Evolutionary conservation across 345 rosid genomes (phyloP).

Genomic region (Turnera subulata): DNA sequence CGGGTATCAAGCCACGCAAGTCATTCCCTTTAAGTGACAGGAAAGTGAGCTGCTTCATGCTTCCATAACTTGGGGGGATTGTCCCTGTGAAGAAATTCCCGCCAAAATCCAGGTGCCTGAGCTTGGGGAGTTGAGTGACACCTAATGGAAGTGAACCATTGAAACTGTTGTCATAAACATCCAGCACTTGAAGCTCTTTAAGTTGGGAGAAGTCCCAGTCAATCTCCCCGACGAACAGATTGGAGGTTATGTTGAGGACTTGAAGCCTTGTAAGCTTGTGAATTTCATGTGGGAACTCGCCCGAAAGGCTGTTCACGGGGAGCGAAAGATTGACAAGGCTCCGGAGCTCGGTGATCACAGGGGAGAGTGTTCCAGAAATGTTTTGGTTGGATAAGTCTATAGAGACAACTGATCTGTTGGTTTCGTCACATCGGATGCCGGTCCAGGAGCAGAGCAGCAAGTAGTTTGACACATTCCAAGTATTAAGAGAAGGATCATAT

Average conservation of each 20-base stretch:
- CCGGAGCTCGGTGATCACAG: conserved; percentile 37
- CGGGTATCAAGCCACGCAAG: conserved; percentile 48
- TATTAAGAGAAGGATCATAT: conserved; percentile 40
- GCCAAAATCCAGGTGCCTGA: conserved; percentile 53
- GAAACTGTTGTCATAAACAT: conserved; percentile 54
- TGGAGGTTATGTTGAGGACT: conserved; percentile 51
- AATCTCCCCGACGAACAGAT: conserved; percentile 43
- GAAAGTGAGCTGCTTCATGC: conserved; percentile 32
- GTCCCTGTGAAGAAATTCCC: conserved; percentile 59
- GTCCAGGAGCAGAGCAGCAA: conserved; percentile 48
- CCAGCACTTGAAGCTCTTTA: conserved; percentile 38
- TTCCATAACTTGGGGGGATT: conserved; percentile 47
- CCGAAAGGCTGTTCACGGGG: conserved; percentile 38
- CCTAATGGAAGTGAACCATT: conserved; percentile 46
- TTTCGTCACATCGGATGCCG: conserved; percentile 42
- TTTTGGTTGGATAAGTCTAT: conserved; percentile 51
- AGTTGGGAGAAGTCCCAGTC: conserved; percentile 47
- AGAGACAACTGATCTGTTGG: conserved; percentile 39
- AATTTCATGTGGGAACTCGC: conserved; percentile 31
- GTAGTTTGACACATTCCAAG: conserved; percentile 52
- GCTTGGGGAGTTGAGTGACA: conserved; percentile 28
- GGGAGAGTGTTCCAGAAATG: conserved; percentile 55
- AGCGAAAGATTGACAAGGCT: conserved; percentile 41
- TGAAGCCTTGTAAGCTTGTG: conserved; percentile 38
- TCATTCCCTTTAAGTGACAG: conserved; percentile 58